Evolutionary conservation across 805 yeast genomes (phyloP), one percentile per base, ranked within the genome.

Genomic region (Metschnikowia anglica): DNA sequence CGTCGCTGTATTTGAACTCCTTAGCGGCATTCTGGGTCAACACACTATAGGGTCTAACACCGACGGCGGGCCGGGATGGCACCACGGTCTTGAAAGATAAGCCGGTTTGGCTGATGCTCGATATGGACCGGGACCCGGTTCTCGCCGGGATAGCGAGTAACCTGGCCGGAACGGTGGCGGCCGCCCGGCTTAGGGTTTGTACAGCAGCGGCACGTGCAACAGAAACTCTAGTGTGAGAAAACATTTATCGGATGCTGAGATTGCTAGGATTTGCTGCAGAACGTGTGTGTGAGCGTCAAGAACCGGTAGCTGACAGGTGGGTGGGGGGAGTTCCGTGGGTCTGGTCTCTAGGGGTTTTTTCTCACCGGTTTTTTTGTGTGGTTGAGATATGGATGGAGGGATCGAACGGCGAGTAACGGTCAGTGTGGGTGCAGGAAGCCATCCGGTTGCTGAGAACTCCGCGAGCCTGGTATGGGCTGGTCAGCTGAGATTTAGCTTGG

Each of bases 1-100:
- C 70, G 11, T 74, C 76, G 11, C 74, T 66, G 59, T 79, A 85
- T 23, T 65, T 63, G 59, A 80, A 81, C 30, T 65, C 48, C 49
- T 72, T 74, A 39, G 85, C 81, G 21, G 61, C 65, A 15, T 63
- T 55, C 19, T 61, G 60, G 10, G 72, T 52, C 46, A 71, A 62
- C 21, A 71, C 73, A 43, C 68, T 61, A 59, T 70, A 70, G 9
- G 15, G 19, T 38, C 53, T 49, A 25, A 17, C 15, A 28, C 31
- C 31, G 18, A 18, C 28, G 12, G 11, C 11, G 12, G 28, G 13
- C 28, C 28, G n/a, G n/a, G 28, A 25, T 13, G 10, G 10, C n/a
- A 11, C 13, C 28, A 11, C n/a, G 4, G 28, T 12, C 13, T 4
- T 9, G n/a, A 10, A 5, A 9, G 28, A 25, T 11, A 25, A 10